Percentiles rank a stretch among this genome's conserved stretches.
These are phyloP conservation scores for Podospora fimiseda DNA, from an alignment of 495 filamentous ascomycete genomes.

Conservation along the genomic window DNA sequence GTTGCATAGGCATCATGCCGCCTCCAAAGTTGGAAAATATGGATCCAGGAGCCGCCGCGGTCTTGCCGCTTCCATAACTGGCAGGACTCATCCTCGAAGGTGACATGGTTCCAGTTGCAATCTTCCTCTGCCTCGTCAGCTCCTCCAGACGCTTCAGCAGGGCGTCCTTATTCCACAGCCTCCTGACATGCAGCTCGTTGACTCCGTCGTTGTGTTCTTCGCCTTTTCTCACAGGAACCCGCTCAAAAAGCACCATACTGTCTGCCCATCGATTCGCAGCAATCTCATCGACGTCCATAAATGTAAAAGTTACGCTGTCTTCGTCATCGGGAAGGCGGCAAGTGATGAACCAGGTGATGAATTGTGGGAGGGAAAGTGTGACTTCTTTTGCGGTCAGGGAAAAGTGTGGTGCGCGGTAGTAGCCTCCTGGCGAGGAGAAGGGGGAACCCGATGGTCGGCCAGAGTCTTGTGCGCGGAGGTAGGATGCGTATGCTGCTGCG, in stretches of 20 bases:
- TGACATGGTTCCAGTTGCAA: background rate
- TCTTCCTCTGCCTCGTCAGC: constrained; percentile 7
- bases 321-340: constrained; percentile 32
- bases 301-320: constrained; percentile 27
- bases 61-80: background rate
- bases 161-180: constrained; percentile 23
- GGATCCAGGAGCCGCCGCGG: background rate
- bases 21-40: too few species aligned
- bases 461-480: constrained; percentile 22
- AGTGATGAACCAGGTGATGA: constrained; percentile 33
- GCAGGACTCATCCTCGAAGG: background rate
- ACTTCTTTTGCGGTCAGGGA: constrained; percentile 21
- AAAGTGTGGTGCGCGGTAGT: constrained; percentile 17
- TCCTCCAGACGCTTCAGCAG: constrained; percentile 22
- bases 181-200: constrained; percentile 25
- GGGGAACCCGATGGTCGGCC: background rate
- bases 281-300: constrained; percentile 14
- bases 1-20: too few species aligned
- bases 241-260: constrained; percentile 23
- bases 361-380: constrained; percentile 21
- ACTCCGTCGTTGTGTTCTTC: constrained; percentile 8
- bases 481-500: constrained; percentile 23
- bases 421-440: constrained; percentile 8
- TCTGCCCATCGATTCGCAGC: constrained; percentile 22
- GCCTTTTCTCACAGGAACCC: constrained; percentile 1